These are phyloP conservation scores for Phytopythium sindhum DNA, from an alignment of 352 stramenopile genomes.

Conservation along the genomic window DNA sequence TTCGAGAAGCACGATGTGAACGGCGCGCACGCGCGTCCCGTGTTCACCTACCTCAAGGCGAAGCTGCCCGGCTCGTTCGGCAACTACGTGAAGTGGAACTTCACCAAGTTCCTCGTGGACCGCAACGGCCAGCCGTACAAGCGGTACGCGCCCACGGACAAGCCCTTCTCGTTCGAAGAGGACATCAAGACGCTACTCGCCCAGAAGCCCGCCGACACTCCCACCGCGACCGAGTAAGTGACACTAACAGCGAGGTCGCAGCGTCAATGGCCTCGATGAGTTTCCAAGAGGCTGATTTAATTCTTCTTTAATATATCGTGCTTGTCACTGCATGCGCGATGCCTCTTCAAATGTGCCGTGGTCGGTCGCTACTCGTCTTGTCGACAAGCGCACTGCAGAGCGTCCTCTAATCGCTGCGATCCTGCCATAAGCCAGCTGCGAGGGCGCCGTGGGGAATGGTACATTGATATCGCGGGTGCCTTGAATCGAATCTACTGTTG, in stretches of 20 bases:
- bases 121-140: slow-evolving; percentile 69
- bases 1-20: slow-evolving; percentile 90
- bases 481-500: too few relatives aligned
- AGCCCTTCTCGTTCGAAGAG: slow-evolving; percentile 64
- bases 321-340: too few relatives aligned
- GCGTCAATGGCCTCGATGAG: not conserved
- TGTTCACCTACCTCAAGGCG: slow-evolving; percentile 85
- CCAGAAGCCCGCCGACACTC: slow-evolving; percentile 11
- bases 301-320: not conserved
- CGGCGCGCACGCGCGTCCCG: slow-evolving; percentile 62
- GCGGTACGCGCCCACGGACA: slow-evolving; percentile 56
- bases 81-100: slow-evolving; percentile 82
- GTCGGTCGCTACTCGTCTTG: too few relatives aligned
- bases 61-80: slow-evolving; percentile 61
- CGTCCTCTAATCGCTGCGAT: too few relatives aligned
- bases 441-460: too few relatives aligned
- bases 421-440: too few relatives aligned
- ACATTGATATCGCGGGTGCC: too few relatives aligned
- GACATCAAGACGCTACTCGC: slow-evolving; percentile 77
- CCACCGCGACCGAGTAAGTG: not conserved
- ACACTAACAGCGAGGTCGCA: not conserved
- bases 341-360: too few relatives aligned
- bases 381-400: too few relatives aligned
- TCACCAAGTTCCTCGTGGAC: slow-evolving; percentile 86
- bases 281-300: not conserved